Evolutionary conservation across 1,284 basidiomycete genomes (phyloP).

Genomic region (Bondarzewia mesenterica): DNA sequence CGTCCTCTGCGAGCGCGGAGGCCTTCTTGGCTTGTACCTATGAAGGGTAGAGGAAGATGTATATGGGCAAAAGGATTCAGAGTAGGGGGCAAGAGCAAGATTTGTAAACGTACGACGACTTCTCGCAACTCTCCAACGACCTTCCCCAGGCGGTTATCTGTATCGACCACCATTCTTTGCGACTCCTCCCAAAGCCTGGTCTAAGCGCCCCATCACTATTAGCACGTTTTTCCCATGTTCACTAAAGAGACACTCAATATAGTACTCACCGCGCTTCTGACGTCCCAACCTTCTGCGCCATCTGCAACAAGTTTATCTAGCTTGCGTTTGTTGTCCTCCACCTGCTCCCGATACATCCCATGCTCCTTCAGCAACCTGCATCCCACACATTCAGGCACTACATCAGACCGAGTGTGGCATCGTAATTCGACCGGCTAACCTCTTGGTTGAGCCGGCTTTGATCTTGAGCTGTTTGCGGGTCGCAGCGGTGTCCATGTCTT

Average conservation of each 20-base stretch:
- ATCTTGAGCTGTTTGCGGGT: constrained; percentile 70
- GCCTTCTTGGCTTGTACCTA: constrained; percentile 44
- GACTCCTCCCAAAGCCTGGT: constrained; percentile 71
- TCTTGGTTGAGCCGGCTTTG: constrained; percentile 64
- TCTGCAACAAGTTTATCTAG: constrained; percentile 58
- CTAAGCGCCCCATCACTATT: constrained; percentile 28
- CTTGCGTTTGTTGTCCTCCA: constrained; percentile 47
- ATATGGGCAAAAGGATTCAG: too few relatives aligned
- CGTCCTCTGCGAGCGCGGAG: constrained; percentile 37
- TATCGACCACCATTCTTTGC: constrained; percentile 72
- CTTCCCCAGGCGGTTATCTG: constrained; percentile 50
- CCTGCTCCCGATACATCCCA: constrained; percentile 61
- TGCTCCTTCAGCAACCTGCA: constrained; percentile 70
- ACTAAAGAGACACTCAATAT: neutral
- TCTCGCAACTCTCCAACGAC: constrained; percentile 58
- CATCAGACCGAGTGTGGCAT: neutral
- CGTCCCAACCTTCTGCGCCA: constrained; percentile 69
- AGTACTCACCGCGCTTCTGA: constrained; percentile 69
- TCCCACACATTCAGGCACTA: neutral
- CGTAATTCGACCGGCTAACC: constrained; percentile 33
- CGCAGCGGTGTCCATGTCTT: constrained; percentile 29
- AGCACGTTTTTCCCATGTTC: neutral
- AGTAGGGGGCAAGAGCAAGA: constrained; percentile 2
- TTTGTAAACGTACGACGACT: constrained; percentile 51
- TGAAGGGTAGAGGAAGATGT: constrained; percentile 3